phyloP scores from a whole-genome alignment of 1,284 basidiomycete genomes.

The Trametes hirsuta region DNA sequence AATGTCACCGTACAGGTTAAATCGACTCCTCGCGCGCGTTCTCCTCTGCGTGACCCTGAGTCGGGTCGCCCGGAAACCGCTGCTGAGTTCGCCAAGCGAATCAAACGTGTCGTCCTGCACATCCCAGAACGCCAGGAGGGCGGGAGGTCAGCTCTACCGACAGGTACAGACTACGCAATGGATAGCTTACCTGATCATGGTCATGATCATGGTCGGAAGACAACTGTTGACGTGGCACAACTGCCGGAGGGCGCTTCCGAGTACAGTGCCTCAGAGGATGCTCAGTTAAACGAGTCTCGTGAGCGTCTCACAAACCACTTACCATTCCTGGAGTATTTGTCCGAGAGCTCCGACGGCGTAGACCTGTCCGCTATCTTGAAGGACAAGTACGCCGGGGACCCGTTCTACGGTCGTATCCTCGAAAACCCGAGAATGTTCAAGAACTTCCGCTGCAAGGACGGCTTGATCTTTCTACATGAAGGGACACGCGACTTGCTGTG shows the following conservation, averaged over 20 bases:
- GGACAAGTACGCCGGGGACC: constrained; percentile 7
- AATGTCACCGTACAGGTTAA: no score
- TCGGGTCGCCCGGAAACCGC: constrained; percentile 12
- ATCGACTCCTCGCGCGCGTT: background rate
- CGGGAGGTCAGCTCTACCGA: background rate
- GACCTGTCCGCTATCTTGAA: constrained; percentile 21
- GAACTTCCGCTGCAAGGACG: background rate
- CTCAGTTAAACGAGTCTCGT: background rate
- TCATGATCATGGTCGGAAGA: background rate
- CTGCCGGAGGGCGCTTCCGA: background rate
- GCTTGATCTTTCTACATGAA: background rate
- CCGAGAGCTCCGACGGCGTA: constrained; percentile 17
- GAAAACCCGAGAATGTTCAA: background rate
- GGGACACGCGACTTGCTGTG: background rate
- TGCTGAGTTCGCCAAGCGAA: constrained; percentile 11
- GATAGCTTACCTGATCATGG: no score
- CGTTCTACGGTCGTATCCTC: background rate
- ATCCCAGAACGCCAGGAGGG: constrained; percentile 14
- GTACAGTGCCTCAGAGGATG: background rate
- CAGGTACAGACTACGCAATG: no score
- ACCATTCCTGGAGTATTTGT: background rate
- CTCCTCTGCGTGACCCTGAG: background rate
- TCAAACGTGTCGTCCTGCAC: constrained; percentile 17
- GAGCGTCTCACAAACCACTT: background rate
- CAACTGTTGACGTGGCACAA: background rate